Conservation (phyloP, 345 rosid genomes). For the Eucalyptus pauciflora region DNA sequence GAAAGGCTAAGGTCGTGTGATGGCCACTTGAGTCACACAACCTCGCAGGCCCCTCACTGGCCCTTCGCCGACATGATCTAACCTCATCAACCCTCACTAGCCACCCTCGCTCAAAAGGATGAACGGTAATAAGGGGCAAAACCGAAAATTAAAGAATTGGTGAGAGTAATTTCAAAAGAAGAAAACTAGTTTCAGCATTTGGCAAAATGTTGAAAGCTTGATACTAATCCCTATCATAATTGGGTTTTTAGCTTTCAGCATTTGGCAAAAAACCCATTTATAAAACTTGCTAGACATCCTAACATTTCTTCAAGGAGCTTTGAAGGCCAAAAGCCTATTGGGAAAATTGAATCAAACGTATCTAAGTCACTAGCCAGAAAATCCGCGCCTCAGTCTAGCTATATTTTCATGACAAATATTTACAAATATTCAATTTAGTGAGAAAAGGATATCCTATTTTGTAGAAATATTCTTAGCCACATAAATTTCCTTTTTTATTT, state of each 20-base stretch:
- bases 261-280: rapidly evolving
- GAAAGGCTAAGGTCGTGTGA: too few species aligned
- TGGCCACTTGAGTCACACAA: too few species aligned
- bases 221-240: rapidly evolving
- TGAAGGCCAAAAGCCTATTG: too few species aligned
- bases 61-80: too few species aligned
- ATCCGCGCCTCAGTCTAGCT: neutral
- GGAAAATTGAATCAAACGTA: neutral
- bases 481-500: too few species aligned
- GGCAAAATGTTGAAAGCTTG: rapidly evolving
- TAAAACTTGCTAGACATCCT: too few species aligned
- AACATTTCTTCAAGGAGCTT: rapidly evolving
- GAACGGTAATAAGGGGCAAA: too few species aligned
- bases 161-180: too few species aligned
- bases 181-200: too few species aligned
- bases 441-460: neutral
- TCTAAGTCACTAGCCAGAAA: neutral
- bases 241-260: rapidly evolving
- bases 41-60: too few species aligned
- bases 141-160: too few species aligned
- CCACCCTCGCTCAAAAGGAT: too few species aligned
- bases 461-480: neutral
- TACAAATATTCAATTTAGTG: neutral
- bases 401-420: neutral
- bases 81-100: rapidly evolving